Evolutionary conservation across 352 stramenopile species (phyloP).

Genomic region (Aphanomyces astaci): DNA sequence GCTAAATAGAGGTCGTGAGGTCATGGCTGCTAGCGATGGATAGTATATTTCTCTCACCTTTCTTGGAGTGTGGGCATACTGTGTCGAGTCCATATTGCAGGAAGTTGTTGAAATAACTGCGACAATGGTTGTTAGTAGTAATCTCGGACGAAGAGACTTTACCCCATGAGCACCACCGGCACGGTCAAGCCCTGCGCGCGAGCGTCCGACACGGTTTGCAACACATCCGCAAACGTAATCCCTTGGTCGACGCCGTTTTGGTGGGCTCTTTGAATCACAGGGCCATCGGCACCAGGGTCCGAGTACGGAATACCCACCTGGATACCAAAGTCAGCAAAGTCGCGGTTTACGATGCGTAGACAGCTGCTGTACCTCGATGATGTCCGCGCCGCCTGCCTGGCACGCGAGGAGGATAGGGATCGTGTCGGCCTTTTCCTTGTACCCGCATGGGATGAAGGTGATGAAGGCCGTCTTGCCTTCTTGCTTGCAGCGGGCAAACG

Average conservation of each 20-base stretch:
- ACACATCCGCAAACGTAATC: conserved; percentile 88
- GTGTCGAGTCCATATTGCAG: conserved; percentile 93
- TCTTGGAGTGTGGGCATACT: conserved; percentile 73
- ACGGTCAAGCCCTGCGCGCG: conserved; percentile 86
- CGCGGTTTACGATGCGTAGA: not conserved
- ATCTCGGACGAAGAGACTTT: not conserved
- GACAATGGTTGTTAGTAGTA: not conserved
- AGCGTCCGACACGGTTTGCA: conserved; percentile 88
- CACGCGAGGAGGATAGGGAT: conserved; percentile 94
- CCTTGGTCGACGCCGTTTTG: conserved; percentile 92
- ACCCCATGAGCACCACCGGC: conserved; percentile 98
- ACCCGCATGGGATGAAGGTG: conserved; percentile 95
- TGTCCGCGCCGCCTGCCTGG: conserved; percentile 91
- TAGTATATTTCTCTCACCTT: no score
- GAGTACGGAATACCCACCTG: conserved; percentile 97
- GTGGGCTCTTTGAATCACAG: conserved; percentile 94
- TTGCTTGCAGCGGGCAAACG: conserved; percentile 36
- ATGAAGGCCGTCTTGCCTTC: conserved; percentile 89
- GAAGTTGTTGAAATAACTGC: conserved; percentile 96
- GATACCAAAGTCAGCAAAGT: not conserved
- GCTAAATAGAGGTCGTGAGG: conserved; percentile 28
- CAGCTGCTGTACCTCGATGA: conserved; percentile 93
- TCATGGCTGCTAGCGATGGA: conserved; percentile 23
- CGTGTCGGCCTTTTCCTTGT: conserved; percentile 91
- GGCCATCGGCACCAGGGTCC: conserved; percentile 96